These are phyloP conservation scores for Eucalyptus pauciflora DNA, from an alignment of 345 rosid genomes.

Conservation along the genomic window DNA sequence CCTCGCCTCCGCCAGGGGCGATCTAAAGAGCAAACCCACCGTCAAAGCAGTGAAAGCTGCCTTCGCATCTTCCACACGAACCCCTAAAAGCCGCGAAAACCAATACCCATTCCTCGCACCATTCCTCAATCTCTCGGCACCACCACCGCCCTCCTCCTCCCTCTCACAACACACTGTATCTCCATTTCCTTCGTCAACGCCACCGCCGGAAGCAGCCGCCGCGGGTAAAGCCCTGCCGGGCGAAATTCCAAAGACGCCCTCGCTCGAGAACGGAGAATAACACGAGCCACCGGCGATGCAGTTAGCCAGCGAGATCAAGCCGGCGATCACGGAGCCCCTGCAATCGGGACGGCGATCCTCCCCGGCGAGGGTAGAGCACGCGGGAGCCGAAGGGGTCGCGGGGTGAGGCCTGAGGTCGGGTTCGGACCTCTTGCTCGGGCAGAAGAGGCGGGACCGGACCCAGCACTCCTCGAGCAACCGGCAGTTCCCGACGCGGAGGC, in stretches of 20 bases:
- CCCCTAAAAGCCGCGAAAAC: conserved; percentile 42
- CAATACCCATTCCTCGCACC: conserved; percentile 19
- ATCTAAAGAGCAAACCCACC: conserved; percentile 64
- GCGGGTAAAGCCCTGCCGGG: conserved; percentile 25
- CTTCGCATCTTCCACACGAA: conserved; percentile 76
- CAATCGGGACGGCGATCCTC: conserved; percentile 31
- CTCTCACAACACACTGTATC: conserved; percentile 1
- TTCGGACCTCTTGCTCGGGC: conserved; percentile 24
- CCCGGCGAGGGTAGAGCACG: conserved; percentile 30
- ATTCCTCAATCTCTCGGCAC: conserved; percentile 18
- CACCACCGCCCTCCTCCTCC: conserved; percentile 1
- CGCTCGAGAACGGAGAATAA: background rate
- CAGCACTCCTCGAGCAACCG: conserved; percentile 43
- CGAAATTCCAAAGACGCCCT: conserved; percentile 33
- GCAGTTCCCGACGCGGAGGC: conserved; percentile 30
- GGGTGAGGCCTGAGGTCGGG: conserved; percentile 7
- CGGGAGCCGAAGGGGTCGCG: background rate
- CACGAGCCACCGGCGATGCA: conserved; percentile 16
- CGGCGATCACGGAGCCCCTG: conserved; percentile 27
- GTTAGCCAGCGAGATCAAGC: conserved; percentile 45
- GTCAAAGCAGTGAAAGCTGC: conserved; percentile 77
- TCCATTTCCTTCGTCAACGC: conserved; percentile 20
- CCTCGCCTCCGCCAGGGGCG: conserved; percentile 74
- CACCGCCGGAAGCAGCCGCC: conserved; percentile 9
- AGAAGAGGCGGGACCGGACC: conserved; percentile 32